phyloP scores from a whole-genome alignment of 257 asterid species.

The Primulina tabacum region DNA sequence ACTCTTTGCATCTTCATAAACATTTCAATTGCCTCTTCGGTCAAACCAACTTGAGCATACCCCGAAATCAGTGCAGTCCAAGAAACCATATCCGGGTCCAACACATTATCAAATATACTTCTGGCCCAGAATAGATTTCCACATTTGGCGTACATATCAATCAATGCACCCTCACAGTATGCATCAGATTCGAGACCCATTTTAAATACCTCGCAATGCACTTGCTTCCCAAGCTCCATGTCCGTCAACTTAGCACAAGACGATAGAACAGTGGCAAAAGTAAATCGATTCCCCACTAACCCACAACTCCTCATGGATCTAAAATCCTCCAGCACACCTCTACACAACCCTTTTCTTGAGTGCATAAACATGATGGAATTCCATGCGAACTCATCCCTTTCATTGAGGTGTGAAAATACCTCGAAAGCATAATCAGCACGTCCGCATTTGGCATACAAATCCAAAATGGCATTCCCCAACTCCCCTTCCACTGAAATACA shows the following conservation, averaged over 20 bases:
- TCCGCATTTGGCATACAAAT: slow-evolving; percentile 84
- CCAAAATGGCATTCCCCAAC: slow-evolving; percentile 69
- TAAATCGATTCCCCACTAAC: slow-evolving; percentile 36
- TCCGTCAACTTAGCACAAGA: slow-evolving; percentile 38
- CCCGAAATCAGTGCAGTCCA: slow-evolving; percentile 87
- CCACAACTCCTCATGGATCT: slow-evolving; percentile 28
- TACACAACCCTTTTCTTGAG: slow-evolving; percentile 34
- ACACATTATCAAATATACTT: slow-evolving; percentile 56
- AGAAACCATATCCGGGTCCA: slow-evolving; percentile 59
- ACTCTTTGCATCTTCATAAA: slow-evolving; percentile 58
- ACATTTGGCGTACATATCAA: slow-evolving; percentile 87
- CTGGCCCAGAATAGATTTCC: slow-evolving; percentile 51
- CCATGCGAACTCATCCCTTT: slow-evolving; percentile 39
- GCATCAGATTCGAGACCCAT: slow-evolving; percentile 36
- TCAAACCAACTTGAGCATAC: slow-evolving; percentile 57
- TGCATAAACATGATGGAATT: slow-evolving; percentile 42
- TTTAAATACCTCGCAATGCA: slow-evolving; percentile 35
- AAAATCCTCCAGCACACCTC: slow-evolving; percentile 29
- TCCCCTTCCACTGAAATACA: slow-evolving; percentile 50
- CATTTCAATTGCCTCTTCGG: slow-evolving; percentile 50
- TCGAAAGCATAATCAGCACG: slow-evolving; percentile 48
- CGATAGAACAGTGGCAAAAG: slow-evolving; percentile 44
- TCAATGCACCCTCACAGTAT: slow-evolving; percentile 68
- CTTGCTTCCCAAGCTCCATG: slow-evolving; percentile 37
- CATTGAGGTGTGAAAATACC: slow-evolving; percentile 38